A percentile compares a stretch with the other conserved stretches of the same genome.
Conservation (phyloP, 2,329 filamentous ascomycete species). For the Myriosclerotinia scirpicola region DNA sequence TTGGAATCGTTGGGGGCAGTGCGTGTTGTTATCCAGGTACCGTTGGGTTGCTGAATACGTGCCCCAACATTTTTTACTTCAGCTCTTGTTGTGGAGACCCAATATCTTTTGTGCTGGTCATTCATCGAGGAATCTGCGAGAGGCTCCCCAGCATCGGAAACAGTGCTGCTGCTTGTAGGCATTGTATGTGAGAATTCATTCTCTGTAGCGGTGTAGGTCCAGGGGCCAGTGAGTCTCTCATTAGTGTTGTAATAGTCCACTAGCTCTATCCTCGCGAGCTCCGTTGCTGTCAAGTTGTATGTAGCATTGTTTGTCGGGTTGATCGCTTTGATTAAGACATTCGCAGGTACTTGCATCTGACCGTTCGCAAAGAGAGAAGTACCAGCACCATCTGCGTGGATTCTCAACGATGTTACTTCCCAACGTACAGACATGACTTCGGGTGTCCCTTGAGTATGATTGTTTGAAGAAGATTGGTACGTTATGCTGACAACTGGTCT, state of each 20-base stretch:
- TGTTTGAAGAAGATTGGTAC: background rate
- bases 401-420: slow-evolving; percentile 2
- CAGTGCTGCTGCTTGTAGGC: background rate
- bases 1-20: background rate
- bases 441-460: background rate
- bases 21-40: background rate
- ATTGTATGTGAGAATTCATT: slow-evolving; percentile 17
- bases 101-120: background rate
- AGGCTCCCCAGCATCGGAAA: too few relatives aligned
- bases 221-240: background rate
- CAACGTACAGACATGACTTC: slow-evolving; percentile 13
- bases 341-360: slow-evolving; percentile 6
- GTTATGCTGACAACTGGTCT: background rate
- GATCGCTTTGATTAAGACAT: slow-evolving; percentile 17
- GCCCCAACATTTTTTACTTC: slow-evolving; percentile 5
- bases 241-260: slow-evolving; percentile 15
- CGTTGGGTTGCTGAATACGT: slow-evolving; percentile 4
- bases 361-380: slow-evolving; percentile 11
- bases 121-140: too few relatives aligned
- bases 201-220: slow-evolving; percentile 2
- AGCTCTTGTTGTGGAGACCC: slow-evolving; percentile 12
- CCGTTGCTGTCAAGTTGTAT: background rate
- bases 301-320: background rate
- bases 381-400: background rate
- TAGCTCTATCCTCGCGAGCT: slow-evolving; percentile 4